Base-by-base conservation (phyloP, 2,329 filamentous ascomycete genomes). In the Penicillium sp. region DNA sequence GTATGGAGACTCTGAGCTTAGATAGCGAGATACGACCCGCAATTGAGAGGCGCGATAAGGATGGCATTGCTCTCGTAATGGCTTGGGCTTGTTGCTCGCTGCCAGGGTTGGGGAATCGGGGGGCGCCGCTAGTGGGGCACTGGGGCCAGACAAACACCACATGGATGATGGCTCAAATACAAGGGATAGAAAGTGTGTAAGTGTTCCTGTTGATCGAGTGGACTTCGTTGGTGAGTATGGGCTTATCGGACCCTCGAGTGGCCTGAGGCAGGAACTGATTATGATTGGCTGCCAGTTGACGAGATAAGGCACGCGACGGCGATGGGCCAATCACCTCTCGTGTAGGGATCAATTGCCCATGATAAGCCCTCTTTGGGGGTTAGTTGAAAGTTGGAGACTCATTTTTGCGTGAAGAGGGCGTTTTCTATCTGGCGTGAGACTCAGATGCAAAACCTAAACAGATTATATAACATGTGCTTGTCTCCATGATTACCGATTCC, bases 11-110 rank as follows among this genome's bases (percentile, higher is more conserved):
- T 14, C 18, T 50, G 40, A 60, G 60, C 56, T 64, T 67, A 66
- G 66, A 68, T 68, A 67, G 61, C 14, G 24, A 64, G 66, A 68
- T 68, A 67, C 64, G 66, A 36, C 24, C 51, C 24, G 35, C 44
- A 44, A 22, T 24, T 37, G n/a, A 35, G 31, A 31, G 14, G 18
- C 10, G 14, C 41, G 51, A 54, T 54, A 54, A 54, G 51, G 31
- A 37, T 54, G 31, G 51, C 27, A 44, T 57, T 53, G 43, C 22
- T 63, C 60, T 67, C 59, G 62, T 66, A 64, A 65, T 62, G 50
- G 54, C 50, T 43, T 52, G 50, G 7, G 50, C n/a, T n/a, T 40
- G 18, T 4, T 27, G 31, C 7, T 31, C 31, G 6, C 31, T 10
- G 31, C 49, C 49, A 39, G 18, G 19, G 31, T 27, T 39, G 19